Evolutionary conservation across 2,329 filamentous ascomycete species (phyloP).

Genomic region (Chrysoporthe deuterocubensis): DNA sequence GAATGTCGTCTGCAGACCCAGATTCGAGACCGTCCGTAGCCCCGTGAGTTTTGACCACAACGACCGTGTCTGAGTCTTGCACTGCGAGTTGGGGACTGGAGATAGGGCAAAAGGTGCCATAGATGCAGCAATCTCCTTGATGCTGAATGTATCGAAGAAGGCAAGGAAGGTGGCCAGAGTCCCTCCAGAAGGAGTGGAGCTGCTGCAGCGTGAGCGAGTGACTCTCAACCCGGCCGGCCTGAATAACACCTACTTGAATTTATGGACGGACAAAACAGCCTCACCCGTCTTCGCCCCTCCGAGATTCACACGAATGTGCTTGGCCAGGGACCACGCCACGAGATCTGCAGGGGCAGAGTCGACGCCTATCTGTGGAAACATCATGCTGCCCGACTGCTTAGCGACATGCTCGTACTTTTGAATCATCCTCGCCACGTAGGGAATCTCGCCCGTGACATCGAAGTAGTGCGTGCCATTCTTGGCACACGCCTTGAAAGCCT

Average conservation of each 20-base stretch:
- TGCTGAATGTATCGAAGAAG: conserved; percentile 56
- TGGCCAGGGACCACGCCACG: conserved; percentile 57
- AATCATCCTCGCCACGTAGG: conserved; percentile 64
- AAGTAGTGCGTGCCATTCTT: conserved; percentile 67
- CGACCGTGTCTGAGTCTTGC: conserved; percentile 37
- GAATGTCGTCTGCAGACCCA: conserved; percentile 62
- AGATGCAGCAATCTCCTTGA: conserved; percentile 51
- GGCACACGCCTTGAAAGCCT: conserved; percentile 63
- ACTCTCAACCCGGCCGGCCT: background rate
- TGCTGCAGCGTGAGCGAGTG: background rate
- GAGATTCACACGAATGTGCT: conserved; percentile 54
- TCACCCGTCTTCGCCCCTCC: conserved; percentile 54
- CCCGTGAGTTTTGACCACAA: conserved; percentile 55
- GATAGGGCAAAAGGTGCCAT: conserved; percentile 60
- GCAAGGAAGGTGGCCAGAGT: conserved; percentile 70
- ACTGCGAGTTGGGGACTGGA: conserved; percentile 53
- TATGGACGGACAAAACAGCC: conserved; percentile 56
- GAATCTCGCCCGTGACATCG: conserved; percentile 64
- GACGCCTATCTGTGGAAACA: conserved; percentile 65
- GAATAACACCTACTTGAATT: conserved; percentile 40
- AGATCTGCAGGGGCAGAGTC: conserved; percentile 68
- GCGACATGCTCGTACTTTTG: conserved; percentile 60
- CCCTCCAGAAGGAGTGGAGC: conserved; percentile 61
- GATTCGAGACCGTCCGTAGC: conserved; percentile 49
- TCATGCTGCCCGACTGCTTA: conserved; percentile 57